Conservation (phyloP, 352 stramenopile genomes). For the Thalassiosira livingstoniorum region DNA sequence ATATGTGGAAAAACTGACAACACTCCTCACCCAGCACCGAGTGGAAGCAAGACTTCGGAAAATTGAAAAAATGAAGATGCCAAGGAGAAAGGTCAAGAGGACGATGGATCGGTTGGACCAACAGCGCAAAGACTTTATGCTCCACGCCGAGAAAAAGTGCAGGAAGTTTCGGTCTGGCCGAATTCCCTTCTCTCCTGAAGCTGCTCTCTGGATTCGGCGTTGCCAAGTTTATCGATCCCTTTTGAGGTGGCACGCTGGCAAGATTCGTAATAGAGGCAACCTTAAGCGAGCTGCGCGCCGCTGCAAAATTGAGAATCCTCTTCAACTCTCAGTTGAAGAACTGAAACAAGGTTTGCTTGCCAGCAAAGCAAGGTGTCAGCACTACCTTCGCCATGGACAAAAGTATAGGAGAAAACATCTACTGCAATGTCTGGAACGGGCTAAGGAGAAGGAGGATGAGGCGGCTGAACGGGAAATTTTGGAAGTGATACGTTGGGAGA, state of each 20-base stretch:
- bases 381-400: neutral
- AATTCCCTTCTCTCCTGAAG: conserved; percentile 5
- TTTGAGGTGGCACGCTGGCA: neutral
- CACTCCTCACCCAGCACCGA: conserved; percentile 1
- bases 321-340: neutral
- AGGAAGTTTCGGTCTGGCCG: conserved; percentile 2
- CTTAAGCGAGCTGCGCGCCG: neutral
- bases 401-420: neutral
- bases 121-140: conserved; percentile 4
- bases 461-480: neutral
- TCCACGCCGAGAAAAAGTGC: conserved; percentile 13
- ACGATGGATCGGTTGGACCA: neutral
- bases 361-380: neutral
- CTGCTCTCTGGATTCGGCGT: neutral
- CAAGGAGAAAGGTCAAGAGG: neutral
- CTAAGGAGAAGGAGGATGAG: neutral
- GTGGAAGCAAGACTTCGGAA: conserved; percentile 9
- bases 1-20: conserved; percentile 13
- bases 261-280: conserved; percentile 11
- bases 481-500: neutral
- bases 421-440: neutral
- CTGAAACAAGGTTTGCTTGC: neutral
- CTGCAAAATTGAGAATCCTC: neutral
- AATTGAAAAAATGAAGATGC: neutral
- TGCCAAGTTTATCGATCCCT: neutral